Percentiles rank a stretch among this genome's conserved stretches.
Evolutionary conservation across 75 land plant genomes (phyloP).

Genomic region (Picea sitchensis): DNA sequence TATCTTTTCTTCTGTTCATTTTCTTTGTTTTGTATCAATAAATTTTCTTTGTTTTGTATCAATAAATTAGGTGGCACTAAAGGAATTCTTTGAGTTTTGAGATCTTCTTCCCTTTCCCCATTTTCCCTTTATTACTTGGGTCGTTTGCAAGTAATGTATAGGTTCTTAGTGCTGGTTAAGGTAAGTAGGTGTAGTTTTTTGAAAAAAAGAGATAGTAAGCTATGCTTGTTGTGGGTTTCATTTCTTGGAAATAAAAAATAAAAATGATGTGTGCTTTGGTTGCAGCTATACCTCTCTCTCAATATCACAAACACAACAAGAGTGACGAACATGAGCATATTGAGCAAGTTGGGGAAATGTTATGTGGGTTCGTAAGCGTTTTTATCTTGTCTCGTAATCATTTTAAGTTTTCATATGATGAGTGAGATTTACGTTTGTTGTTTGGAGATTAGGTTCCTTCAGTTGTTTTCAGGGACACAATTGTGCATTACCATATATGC

Average conservation of each 20-base stretch:
- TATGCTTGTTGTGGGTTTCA: not conserved
- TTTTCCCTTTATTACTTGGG: no score
- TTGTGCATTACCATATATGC: not conserved
- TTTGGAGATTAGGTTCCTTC: not conserved
- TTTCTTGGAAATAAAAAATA: not conserved
- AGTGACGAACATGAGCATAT: constrained; percentile 85
- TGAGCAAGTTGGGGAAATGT: constrained; percentile 93
- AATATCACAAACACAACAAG: constrained; percentile 88
- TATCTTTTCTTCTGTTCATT: no score
- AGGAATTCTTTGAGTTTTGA: no score
- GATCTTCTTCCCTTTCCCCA: no score
- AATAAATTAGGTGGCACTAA: no score
- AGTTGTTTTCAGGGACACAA: not conserved
- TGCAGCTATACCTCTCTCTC: constrained; percentile 81
- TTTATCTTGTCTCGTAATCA: not conserved
- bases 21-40: no score
- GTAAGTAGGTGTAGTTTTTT: no score
- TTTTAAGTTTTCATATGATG: not conserved
- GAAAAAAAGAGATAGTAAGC: no score
- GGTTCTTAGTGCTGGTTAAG: no score
- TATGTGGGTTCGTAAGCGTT: constrained; percentile 75
- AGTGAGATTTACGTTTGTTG: not conserved
- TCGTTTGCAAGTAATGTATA: no score
- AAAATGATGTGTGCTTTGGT: not conserved
- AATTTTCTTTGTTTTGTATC: no score